These are phyloP conservation scores for Dictyostelium citrinum DNA, from an alignment of 78 protist genomes.

Conservation along the genomic window DNA sequence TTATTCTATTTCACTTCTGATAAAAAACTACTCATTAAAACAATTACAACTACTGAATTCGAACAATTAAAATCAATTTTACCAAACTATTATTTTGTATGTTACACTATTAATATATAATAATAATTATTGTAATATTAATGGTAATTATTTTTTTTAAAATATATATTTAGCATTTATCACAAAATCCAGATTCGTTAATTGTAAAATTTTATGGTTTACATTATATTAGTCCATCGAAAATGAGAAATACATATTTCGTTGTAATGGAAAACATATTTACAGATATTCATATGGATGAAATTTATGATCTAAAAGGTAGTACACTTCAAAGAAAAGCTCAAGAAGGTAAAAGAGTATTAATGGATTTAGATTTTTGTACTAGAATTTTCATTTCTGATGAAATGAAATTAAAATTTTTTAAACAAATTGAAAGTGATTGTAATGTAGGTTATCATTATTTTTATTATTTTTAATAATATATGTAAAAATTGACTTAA, in stretches of 20 bases:
- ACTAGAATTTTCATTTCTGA: conserved; percentile 38
- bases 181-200: conserved; percentile 55
- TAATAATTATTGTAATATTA: too few relatives aligned
- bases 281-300: conserved; percentile 25
- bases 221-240: conserved; percentile 70
- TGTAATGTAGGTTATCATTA: conserved; percentile 66
- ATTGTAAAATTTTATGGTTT: conserved; percentile 52
- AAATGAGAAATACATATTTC: conserved; percentile 54
- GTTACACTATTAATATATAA: neutral
- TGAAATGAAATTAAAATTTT: conserved; percentile 32
- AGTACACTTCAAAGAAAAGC: conserved; percentile 50
- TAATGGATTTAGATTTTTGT: conserved; percentile 70
- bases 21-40: conserved; percentile 43
- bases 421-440: conserved; percentile 68
- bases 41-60: conserved; percentile 46
- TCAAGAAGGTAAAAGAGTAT: conserved; percentile 31
- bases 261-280: conserved; percentile 71
- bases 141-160: too few relatives aligned
- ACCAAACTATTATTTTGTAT: conserved; percentile 54
- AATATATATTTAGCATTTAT: conserved; percentile 30
- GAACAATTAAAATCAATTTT: conserved; percentile 39
- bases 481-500: too few relatives aligned
- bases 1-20: conserved; percentile 61
- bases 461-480: too few relatives aligned
- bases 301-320: conserved; percentile 67